Conservation (phyloP, 2,329 filamentous ascomycete genomes). For the Talaromyces rugulosus region DNA sequence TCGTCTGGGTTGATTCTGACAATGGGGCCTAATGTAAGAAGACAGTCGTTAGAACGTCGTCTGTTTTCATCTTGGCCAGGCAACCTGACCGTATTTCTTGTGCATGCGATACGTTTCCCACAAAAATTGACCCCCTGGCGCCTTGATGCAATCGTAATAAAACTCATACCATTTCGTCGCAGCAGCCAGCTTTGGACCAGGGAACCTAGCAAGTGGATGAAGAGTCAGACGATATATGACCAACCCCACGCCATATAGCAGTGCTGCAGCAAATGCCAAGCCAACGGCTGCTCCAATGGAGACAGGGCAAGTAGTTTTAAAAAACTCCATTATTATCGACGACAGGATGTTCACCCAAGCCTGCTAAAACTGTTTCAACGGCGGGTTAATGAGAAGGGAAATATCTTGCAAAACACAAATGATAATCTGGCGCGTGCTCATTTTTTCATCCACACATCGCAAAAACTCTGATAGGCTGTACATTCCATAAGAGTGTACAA, state of each 20-base stretch:
- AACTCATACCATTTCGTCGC: slow-evolving; percentile 20
- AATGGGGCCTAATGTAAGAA: background rate
- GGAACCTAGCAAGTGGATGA: slow-evolving; percentile 23
- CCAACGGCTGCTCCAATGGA: too few relatives aligned
- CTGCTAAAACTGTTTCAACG: too few relatives aligned
- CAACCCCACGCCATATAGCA: background rate
- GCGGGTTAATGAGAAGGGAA: too few relatives aligned
- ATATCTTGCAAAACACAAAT: too few relatives aligned
- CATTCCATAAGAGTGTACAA: too few relatives aligned
- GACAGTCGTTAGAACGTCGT: background rate
- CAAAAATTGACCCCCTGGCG: slow-evolving; percentile 12
- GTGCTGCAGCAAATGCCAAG: background rate
- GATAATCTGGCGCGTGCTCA: too few relatives aligned
- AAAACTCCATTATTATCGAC: too few relatives aligned
- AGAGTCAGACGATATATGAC: background rate
- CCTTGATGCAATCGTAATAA: slow-evolving; percentile 22
- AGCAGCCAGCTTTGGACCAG: slow-evolving; percentile 25
- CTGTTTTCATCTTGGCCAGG: background rate
- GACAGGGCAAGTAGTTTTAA: too few relatives aligned
- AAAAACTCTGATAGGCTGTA: too few relatives aligned
- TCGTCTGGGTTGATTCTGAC: background rate
- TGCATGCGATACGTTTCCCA: background rate
- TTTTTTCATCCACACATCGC: too few relatives aligned
- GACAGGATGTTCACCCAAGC: too few relatives aligned
- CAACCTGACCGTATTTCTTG: background rate